These are phyloP conservation scores for Platismatia glauca DNA, from an alignment of 495 filamentous ascomycete genomes.

Conservation along the genomic window DNA sequence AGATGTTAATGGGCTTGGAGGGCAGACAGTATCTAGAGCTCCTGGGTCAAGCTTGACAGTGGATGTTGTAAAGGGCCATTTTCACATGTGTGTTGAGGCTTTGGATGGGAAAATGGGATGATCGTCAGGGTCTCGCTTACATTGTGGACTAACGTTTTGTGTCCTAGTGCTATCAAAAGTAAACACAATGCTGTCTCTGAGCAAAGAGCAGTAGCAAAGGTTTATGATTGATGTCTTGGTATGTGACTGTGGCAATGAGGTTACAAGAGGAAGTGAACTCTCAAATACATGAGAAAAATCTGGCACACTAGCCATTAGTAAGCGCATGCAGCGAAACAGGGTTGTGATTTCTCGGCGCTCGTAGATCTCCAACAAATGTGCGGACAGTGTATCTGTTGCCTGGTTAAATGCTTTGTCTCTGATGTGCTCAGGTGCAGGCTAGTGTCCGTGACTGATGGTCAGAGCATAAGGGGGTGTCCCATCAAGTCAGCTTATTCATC, in stretches of 20 bases:
- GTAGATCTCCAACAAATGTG: background rate
- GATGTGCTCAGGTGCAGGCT: background rate
- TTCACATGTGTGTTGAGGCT: background rate
- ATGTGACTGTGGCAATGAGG: background rate
- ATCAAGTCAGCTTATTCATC: background rate
- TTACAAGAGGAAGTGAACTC: background rate
- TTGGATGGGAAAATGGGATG: background rate
- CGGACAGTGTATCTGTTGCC: background rate
- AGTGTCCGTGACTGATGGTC: background rate
- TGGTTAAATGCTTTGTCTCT: background rate
- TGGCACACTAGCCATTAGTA: background rate
- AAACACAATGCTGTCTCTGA: background rate
- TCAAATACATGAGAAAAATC: background rate
- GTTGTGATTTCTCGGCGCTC: background rate
- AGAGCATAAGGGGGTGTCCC: background rate
- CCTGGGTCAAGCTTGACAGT: background rate
- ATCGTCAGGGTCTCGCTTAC: slow-evolving; percentile 4
- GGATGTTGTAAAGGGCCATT: background rate
- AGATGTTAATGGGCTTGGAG: background rate
- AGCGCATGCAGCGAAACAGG: background rate
- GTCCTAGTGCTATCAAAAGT: background rate
- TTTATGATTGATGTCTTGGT: background rate
- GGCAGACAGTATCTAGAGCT: background rate
- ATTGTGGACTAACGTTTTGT: background rate
- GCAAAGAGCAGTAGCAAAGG: background rate